Evolutionary conservation across 2,329 filamentous ascomycete genomes (phyloP).

Genomic region (Pestalotiopsis sp.): DNA sequence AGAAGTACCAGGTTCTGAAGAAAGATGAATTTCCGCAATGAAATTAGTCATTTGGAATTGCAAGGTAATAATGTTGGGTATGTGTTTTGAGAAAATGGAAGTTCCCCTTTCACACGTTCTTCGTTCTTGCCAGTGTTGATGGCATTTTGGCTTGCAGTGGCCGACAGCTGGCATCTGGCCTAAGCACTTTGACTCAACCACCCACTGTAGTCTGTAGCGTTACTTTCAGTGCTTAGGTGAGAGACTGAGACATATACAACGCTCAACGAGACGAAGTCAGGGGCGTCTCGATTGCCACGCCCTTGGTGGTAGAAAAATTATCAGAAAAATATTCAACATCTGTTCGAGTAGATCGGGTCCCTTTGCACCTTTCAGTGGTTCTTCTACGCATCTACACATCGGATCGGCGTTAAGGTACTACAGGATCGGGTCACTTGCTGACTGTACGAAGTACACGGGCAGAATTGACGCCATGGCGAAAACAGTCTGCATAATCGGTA

Average conservation of each 20-base stretch:
- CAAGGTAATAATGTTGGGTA: too few species aligned
- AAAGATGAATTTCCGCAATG: too few species aligned
- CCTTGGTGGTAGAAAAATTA: not conserved
- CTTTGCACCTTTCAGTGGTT: not conserved
- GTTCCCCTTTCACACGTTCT: too few species aligned
- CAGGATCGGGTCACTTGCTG: not conserved
- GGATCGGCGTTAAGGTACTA: not conserved
- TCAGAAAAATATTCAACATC: not conserved
- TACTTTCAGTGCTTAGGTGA: constrained; percentile 1
- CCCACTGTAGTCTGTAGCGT: not conserved
- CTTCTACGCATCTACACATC: not conserved
- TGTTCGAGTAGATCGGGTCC: not conserved
- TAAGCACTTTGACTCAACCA: not conserved
- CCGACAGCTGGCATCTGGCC: not conserved
- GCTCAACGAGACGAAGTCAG: not conserved
- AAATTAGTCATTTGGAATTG: too few species aligned
- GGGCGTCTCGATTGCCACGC: not conserved
- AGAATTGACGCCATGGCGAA: constrained; percentile 48
- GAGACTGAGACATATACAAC: not conserved
- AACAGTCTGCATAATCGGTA: constrained; percentile 56
- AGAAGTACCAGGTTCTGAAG: too few species aligned
- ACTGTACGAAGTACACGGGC: constrained; percentile 10
- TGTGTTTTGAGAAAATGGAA: too few species aligned
- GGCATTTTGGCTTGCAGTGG: not conserved
- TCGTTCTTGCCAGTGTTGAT: not conserved